phyloP scores from a whole-genome alignment of 805 yeast genomes.

The Kuraishia piskuri region DNA sequence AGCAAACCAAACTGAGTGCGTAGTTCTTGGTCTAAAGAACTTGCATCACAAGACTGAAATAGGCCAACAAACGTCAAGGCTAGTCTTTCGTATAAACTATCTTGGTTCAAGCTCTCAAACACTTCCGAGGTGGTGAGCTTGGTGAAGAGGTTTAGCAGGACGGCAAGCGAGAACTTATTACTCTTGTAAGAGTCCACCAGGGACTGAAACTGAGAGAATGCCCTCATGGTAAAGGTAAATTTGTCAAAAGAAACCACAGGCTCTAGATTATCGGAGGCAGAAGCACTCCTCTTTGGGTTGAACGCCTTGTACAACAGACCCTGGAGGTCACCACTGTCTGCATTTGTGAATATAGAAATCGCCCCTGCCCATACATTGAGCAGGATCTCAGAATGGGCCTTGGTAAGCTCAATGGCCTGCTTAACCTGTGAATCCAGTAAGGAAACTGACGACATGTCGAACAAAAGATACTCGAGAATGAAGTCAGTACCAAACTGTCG shows the following conservation, averaged over 20 bases:
- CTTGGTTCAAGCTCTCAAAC: constrained; percentile 3
- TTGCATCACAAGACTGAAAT: neutral
- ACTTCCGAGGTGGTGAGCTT: constrained; percentile 8
- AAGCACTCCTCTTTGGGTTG: constrained; percentile 12
- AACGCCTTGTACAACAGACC: constrained; percentile 5
- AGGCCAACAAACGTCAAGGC: neutral
- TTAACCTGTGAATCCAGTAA: constrained; percentile 23
- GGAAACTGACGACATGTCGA: constrained; percentile 32
- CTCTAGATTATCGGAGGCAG: constrained; percentile 5
- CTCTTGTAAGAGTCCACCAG: constrained; percentile 1
- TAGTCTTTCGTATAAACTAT: neutral
- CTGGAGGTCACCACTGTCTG: constrained; percentile 9
- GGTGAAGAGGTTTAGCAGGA: constrained; percentile 8
- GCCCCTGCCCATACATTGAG: constrained; percentile 34
- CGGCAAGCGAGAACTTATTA: constrained; percentile 6
- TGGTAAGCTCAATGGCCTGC: constrained; percentile 19
- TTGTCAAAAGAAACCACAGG: constrained; percentile 1
- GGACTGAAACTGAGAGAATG: neutral
- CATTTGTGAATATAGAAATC: constrained; percentile 19
- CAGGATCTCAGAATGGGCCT: constrained; percentile 18
- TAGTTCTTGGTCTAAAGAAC: neutral
- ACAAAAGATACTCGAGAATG: constrained; percentile 30
- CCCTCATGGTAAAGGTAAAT: no score
- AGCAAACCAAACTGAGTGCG: neutral
- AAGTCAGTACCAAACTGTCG: constrained; percentile 15